Evolutionary conservation across 257 asterid genomes (phyloP).

Genomic region (Marsdenia floribunda): DNA sequence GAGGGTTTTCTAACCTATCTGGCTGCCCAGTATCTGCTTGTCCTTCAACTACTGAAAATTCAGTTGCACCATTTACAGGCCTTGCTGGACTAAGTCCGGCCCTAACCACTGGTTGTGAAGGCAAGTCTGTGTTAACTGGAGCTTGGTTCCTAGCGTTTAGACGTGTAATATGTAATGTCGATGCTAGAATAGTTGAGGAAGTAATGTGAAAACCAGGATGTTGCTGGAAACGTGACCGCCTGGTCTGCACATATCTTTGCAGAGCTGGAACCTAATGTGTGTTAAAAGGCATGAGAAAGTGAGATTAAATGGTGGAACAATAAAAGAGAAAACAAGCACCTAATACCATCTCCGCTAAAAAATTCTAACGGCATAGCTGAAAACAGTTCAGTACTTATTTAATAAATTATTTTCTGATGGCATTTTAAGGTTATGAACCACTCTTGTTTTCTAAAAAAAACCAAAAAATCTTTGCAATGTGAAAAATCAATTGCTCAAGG

Average conservation of each 20-base stretch:
- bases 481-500: not conserved
- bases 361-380: not conserved
- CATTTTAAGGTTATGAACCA: not conserved
- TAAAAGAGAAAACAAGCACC: not conserved
- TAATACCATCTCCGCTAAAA: not conserved
- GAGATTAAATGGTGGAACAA: not conserved
- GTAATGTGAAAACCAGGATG: slow-evolving; percentile 93
- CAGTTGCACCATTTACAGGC: slow-evolving; percentile 36
- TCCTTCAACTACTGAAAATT: slow-evolving; percentile 42
- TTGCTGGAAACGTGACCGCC: slow-evolving; percentile 81
- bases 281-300: not conserved
- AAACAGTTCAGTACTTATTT: not conserved
- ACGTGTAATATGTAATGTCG: slow-evolving; percentile 86
- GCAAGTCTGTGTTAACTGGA: slow-evolving; percentile 43
- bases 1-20: slow-evolving; percentile 57
- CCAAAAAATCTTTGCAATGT: not conserved
- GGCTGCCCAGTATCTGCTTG: slow-evolving; percentile 35
- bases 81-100: slow-evolving; percentile 36
- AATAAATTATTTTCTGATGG: not conserved
- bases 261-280: slow-evolving; percentile 79
- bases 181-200: slow-evolving; percentile 90
- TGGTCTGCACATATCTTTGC: slow-evolving; percentile 89
- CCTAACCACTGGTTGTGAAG: slow-evolving; percentile 40
- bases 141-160: slow-evolving; percentile 63
- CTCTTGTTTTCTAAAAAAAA: not conserved